phyloP scores from a whole-genome alignment of 2,329 filamentous ascomycete genomes.

The Venturia pyrina region DNA sequence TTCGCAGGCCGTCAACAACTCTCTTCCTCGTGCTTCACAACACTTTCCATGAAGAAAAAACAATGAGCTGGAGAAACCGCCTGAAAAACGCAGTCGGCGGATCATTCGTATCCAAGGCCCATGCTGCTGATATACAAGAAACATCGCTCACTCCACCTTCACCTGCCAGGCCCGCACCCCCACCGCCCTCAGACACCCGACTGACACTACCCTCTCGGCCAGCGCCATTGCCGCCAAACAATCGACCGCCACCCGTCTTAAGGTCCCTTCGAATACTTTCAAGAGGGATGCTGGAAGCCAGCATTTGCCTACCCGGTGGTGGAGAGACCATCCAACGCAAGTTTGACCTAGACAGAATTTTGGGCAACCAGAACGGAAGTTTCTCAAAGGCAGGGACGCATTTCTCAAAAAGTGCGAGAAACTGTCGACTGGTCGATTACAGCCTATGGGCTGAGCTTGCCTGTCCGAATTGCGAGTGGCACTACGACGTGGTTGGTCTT shows the following conservation, averaged over 20 bases:
- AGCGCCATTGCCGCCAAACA: not conserved
- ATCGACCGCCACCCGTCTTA: not conserved
- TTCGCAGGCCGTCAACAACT: no score
- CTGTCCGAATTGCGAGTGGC: not conserved
- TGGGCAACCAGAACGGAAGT: not conserved
- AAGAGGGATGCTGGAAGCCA: not conserved
- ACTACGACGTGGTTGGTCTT: not conserved
- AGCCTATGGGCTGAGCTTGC: constrained; percentile 1
- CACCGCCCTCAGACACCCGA: not conserved
- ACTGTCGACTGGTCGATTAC: not conserved
- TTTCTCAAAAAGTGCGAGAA: not conserved
- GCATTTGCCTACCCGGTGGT: not conserved
- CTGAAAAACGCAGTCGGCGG: not conserved
- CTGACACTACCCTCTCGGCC: not conserved
- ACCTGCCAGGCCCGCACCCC: no score
- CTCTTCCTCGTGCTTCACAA: no score
- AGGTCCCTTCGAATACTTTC: not conserved
- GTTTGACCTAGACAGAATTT: not conserved
- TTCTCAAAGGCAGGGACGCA: not conserved
- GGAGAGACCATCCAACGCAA: not conserved
- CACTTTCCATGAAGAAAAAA: no score
- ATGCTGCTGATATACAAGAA: no score
- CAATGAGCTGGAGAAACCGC: not conserved
- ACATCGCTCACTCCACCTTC: no score
- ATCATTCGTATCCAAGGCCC: not conserved